phyloP scores from a whole-genome alignment of 305 asterid genomes.

The Fraxinus sp. region DNA sequence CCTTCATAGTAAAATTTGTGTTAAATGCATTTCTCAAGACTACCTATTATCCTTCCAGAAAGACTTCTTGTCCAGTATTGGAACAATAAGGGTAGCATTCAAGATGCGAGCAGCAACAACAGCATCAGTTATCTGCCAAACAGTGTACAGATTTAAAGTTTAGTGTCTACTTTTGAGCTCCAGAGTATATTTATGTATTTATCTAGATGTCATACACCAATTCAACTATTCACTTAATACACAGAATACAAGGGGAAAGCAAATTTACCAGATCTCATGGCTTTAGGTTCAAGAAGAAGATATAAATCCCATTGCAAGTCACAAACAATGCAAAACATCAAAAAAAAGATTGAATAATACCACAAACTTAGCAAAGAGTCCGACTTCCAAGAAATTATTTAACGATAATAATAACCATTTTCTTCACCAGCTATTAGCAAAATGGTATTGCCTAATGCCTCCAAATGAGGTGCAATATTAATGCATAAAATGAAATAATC shows the following conservation, averaged over 20 bases:
- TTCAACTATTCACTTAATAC: background rate
- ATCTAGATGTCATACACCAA: background rate
- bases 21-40: slow-evolving; percentile 10
- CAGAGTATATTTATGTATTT: background rate
- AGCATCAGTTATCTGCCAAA: slow-evolving; percentile 87
- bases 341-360: background rate
- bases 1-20: slow-evolving; percentile 2
- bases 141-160: background rate
- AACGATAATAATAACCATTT: background rate
- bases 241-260: background rate
- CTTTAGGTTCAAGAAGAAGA: background rate
- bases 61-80: slow-evolving; percentile 84
- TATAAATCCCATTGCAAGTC: slow-evolving; percentile 10
- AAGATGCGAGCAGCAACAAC: slow-evolving; percentile 98
- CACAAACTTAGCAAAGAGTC: background rate
- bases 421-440: slow-evolving; percentile 12
- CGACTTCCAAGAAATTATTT: background rate
- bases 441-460: background rate
- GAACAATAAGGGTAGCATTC: slow-evolving; percentile 93
- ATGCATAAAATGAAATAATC: background rate
- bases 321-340: background rate
- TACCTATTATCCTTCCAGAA: slow-evolving; percentile 99
- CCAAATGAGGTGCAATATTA: background rate
- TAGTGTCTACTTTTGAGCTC: slow-evolving; percentile 23
- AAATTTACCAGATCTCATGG: background rate